Evolutionary conservation across 805 yeast genomes (phyloP), one percentile per base, ranked within the genome.

Genomic region (Starmerella davenportii): DNA sequence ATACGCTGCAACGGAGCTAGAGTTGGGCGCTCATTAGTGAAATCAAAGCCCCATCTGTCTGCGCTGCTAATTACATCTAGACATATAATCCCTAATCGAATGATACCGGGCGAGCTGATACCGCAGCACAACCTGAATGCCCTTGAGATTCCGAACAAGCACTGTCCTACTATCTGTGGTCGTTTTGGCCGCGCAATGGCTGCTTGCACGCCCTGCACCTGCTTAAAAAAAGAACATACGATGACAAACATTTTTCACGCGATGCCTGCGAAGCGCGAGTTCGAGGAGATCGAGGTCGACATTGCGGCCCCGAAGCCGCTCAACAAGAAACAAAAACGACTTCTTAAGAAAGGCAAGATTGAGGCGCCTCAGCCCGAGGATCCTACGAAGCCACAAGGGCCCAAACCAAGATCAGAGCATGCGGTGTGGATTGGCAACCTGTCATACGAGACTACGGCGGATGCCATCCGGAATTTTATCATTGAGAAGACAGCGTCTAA

Each of bases 401-500:
- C 42, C 19, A 40, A 44, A 28, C 44, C 44, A 14, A 40, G 40
- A 5, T 42, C 54, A 4, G 53, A 52, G 14, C 50, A 35, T 52
- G 92, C 92, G 34, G 90, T 84, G 27, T 90, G 98, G 98, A 70
- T 90, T 35, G 98, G 98, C 32, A 90, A 90, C 55, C 60, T 90
- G 45, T 68, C 94, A 0, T 90, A 77, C 51, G 90, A 80, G 38
- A 81, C 95, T 4, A 66, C 75, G 0, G 73, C 69, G 49, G 87
- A 78, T 27, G 92, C 84, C 45, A 53, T 90, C 25, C 61, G 62
- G 13, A 65, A 74, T 38, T 82, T 78, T 46, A 58, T 90, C 5
- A 60, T 66, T 1, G 66, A 70, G 8, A 79, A 76, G 52, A 45
- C 55, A 4, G 53, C 55, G 21, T 51, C 52, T 23, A 29, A 38